Percentiles rank a stretch among this genome's conserved stretches.
These are phyloP conservation scores for Colletotrichum tamarilloi DNA, from an alignment of 2,329 filamentous ascomycete species.

Conservation along the genomic window DNA sequence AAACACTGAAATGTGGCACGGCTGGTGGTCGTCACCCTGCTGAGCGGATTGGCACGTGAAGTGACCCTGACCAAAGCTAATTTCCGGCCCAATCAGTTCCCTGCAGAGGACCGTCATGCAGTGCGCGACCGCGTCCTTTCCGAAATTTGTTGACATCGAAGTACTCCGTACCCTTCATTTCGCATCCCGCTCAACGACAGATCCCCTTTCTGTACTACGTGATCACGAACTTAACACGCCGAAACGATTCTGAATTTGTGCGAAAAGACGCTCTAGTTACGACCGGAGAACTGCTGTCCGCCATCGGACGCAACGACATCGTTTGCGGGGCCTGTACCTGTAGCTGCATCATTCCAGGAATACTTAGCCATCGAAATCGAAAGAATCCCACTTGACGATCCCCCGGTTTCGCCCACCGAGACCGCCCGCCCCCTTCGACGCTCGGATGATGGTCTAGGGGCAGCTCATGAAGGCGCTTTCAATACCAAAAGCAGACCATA, in stretches of 20 bases:
- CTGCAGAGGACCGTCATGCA: constrained; percentile 34
- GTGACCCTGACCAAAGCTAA: constrained; percentile 34
- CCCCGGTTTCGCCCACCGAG: constrained; percentile 13
- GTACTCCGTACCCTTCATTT: constrained; percentile 29
- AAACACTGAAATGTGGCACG: neutral
- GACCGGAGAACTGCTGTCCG: neutral
- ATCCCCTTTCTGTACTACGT: constrained; percentile 32
- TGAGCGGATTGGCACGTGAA: constrained; percentile 34
- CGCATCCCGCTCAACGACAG: constrained; percentile 30
- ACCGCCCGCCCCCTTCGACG: constrained; percentile 1
- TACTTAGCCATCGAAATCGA: constrained; percentile 23
- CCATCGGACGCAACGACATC: neutral
- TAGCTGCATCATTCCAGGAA: constrained; percentile 27
- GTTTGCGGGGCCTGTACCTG: constrained; percentile 29
- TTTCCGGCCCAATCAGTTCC: constrained; percentile 35
- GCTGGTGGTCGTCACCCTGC: constrained; percentile 11
- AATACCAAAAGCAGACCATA: neutral
- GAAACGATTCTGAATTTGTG: constrained; percentile 19
- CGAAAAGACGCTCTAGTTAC: constrained; percentile 3
- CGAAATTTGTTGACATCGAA: constrained; percentile 36
- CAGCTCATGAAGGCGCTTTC: constrained; percentile 5
- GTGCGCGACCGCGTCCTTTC: constrained; percentile 36
- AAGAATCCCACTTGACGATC: constrained; percentile 24
- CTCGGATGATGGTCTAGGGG: constrained; percentile 13
- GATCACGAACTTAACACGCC: constrained; percentile 28